phyloP scores from a whole-genome alignment of 2,329 filamentous ascomycete species.

The Ophiocordyceps camponoti-floridani region DNA sequence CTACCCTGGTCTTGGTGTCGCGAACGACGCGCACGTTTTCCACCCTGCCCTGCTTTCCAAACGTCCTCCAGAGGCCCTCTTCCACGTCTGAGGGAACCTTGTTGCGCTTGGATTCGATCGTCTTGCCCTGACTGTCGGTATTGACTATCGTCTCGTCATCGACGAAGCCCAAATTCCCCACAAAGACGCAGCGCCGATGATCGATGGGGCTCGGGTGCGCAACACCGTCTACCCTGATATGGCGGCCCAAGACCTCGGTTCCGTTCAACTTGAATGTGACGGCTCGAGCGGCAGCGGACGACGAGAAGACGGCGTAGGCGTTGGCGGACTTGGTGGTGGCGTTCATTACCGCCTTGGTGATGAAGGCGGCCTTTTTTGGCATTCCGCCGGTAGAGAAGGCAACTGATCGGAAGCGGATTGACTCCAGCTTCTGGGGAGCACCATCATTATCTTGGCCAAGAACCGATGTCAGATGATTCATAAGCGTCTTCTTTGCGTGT shows the following conservation, averaged over 20 bases:
- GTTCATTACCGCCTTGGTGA: constrained; percentile 78
- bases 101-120: constrained; percentile 53
- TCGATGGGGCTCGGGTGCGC: constrained; percentile 72
- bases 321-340: constrained; percentile 86
- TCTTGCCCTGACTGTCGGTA: constrained; percentile 45
- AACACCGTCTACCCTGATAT: constrained; percentile 79
- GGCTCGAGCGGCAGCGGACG: constrained; percentile 53
- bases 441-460: constrained; percentile 30
- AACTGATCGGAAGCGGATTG: constrained; percentile 83
- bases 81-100: constrained; percentile 71
- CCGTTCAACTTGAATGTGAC: constrained; percentile 70
- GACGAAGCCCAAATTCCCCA: constrained; percentile 91
- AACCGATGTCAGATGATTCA: constrained; percentile 63
- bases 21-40: constrained; percentile 88
- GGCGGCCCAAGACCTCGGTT: constrained; percentile 64
- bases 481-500: constrained; percentile 57
- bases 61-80: constrained; percentile 79
- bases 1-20: constrained; percentile 76
- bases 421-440: constrained; percentile 60
- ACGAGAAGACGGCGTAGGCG: constrained; percentile 82
- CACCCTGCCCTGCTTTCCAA: constrained; percentile 57
- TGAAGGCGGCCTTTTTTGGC: constrained; percentile 88
- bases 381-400: constrained; percentile 61
- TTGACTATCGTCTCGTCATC: constrained; percentile 67
- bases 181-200: constrained; percentile 81